Evolutionary conservation across 371 early-diverging fungal species (phyloP), one percentile per base, ranked within the genome.

Genomic region (Mucor lusitanicus): DNA sequence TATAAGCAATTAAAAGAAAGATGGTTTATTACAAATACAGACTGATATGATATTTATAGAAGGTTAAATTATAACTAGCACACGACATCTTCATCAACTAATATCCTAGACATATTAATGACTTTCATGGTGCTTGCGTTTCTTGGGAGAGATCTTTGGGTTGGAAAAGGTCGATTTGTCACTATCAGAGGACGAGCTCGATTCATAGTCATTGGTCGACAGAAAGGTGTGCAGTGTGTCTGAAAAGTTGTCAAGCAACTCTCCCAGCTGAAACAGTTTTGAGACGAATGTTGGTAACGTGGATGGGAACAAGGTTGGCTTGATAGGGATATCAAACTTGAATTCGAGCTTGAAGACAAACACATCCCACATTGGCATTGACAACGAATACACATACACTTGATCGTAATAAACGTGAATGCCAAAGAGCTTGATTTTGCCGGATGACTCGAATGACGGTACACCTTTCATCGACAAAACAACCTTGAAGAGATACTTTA

Each of bases 361-460:
- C 17, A 66, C 13, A 56, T 67, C 57, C 56, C 67, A 67, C 61
- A 67, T 61, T 54, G 62, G 57, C 37, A 62, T 67, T 30, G 56
- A 55, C 27, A 67, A 56, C 33, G 62, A 62, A n/a, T 63, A 68
- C 3, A 68, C 40, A 61, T 62, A 67, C 1, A 58, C 30, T 61
- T 53, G 23, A 57, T 67, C 56, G n/a, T 39, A 35, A 23, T 63
- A 68, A 58, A 63, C 1, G n/a, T 68, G 68, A 27, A 63, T 21
- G 57, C 57, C 68, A 19, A 68, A 67, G 11, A 63, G 48, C 30
- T 63, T 63, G 40, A 68, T 48, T 27, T 57, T 56, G 11, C 19
- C 27, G 2, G 44, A n/a, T 12, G 63, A 53, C 32, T 50, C 8
- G 9, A 69, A 58, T 40, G 59, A 59, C 1, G 60, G 40, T 5